Evolutionary conservation across 768 basidiomycete genomes (phyloP).

Genomic region (Tricholoma bakamatsutake): DNA sequence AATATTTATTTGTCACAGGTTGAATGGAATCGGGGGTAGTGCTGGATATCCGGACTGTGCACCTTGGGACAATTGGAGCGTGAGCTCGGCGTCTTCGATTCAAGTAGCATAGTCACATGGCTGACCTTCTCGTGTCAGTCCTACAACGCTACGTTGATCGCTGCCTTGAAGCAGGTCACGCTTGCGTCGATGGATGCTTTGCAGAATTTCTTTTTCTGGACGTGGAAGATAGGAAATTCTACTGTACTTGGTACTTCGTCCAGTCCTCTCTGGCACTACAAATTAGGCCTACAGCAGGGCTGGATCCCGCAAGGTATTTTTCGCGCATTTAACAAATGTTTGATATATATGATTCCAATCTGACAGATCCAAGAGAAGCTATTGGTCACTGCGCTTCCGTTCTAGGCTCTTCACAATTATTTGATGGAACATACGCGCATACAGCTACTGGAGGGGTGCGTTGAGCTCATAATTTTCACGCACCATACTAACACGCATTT

Average conservation of each 20-base stretch:
- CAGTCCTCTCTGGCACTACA: constrained; percentile 82
- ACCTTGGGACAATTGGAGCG: constrained; percentile 40
- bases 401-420: constrained; percentile 33
- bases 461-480: constrained; percentile 3
- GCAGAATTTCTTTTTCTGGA: constrained; percentile 96
- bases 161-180: constrained; percentile 57
- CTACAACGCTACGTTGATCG: constrained; percentile 56
- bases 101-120: background rate
- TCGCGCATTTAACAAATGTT: background rate
- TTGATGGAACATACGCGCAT: constrained; percentile 48
- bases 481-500: constrained; percentile 1
- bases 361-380: constrained; percentile 40
- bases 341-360: background rate
- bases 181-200: constrained; percentile 84
- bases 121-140: constrained; percentile 22
- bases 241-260: constrained; percentile 59
- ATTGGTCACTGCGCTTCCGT: constrained; percentile 37
- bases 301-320: constrained; percentile 75
- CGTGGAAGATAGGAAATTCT: constrained; percentile 92
- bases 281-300: constrained; percentile 76
- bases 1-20: constrained; percentile 25
- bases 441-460: constrained; percentile 68
- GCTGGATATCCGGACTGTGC: constrained; percentile 30
- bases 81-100: constrained; percentile 17
- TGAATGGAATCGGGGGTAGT: constrained; percentile 39